Base-by-base conservation (phyloP, 352 stramenopile species). In the Phytopythium oedochilum region DNA sequence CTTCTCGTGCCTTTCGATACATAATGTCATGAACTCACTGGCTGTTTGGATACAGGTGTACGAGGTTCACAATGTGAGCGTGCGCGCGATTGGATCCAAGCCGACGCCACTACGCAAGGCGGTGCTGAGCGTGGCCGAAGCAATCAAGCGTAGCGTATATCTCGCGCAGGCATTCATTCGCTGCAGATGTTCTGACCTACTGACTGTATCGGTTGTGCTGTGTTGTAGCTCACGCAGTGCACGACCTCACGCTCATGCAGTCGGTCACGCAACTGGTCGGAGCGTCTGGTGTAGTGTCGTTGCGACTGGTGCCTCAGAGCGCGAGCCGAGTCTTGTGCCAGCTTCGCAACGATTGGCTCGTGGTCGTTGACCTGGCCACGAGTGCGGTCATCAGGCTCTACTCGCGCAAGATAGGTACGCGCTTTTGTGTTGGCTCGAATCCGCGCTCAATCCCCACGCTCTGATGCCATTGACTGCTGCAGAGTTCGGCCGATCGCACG, bases 271-370 rank as follows among this genome's bases (percentile, higher is more conserved):
- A 50, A 18, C 17, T 0, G 26, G 14, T 26, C 15, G 36, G 36
- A 11, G 38, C 35, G 2, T 23, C 29, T 7, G 73, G 68, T 14
- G 63, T 86, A 7, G 62, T 83, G 36, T 75, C 75, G 7, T 64
- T 89, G 35, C 71, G 64, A 4, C 55, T 75, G 7, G 20, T 69
- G 4, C 77, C 61, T 1, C 59, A 67, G 17, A 76, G 60, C 0
- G 60, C 57, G 14, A 75, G 66, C 0, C 69, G 85, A 44, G 53
- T 89, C 20, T 46, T 88, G 14, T 80, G 76, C 52, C 78, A 92
- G 36, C 60, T 92, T 8, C 73, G 75, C 10, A 92, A 89, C 38
- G 78, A 89, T 56, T 91, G 81, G 81, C 55, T 89, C 18, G 64
- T 87, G 22, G 60, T 84, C 12, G 40, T 88, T 5, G 81, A 91